Percentiles rank a stretch among this genome's conserved stretches.
These are phyloP conservation scores for Coemansia javaensis DNA, from an alignment of 192 early-diverging fungal genomes.

Conservation along the genomic window DNA sequence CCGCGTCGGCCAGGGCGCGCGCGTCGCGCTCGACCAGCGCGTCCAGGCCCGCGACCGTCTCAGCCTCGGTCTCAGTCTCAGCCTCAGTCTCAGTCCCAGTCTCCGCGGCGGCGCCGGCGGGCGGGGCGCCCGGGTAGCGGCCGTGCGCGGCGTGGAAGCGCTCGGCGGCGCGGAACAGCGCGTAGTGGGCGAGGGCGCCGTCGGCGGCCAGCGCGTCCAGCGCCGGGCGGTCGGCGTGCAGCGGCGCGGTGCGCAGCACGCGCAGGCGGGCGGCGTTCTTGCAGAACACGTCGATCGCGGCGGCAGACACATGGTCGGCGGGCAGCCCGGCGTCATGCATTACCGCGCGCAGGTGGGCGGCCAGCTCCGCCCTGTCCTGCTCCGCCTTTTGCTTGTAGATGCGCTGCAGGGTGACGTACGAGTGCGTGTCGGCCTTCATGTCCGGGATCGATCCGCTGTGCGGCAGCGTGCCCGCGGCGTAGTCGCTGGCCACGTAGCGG, in stretches of 20 bases:
- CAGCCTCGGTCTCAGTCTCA: no score
- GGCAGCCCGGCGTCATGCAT: constrained; percentile 50
- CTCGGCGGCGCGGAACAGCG: constrained; percentile 22
- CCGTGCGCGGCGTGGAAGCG: constrained; percentile 13
- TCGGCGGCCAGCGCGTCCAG: neutral
- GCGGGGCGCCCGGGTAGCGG: constrained; percentile 16
- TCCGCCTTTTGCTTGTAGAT: constrained; percentile 80
- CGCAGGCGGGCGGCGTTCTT: constrained; percentile 71
- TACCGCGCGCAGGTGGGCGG: constrained; percentile 43
- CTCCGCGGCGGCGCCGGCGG: neutral
- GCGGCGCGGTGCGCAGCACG: constrained; percentile 52
- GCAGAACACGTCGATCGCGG: constrained; percentile 74
- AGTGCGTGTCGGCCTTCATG: constrained; percentile 94
- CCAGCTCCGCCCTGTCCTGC: constrained; percentile 56
- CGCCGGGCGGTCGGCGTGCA: constrained; percentile 13
- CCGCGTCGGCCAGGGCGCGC: constrained; percentile 2
- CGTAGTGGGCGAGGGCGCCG: constrained; percentile 20
- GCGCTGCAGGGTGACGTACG: constrained; percentile 79
- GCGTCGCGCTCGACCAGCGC: constrained; percentile 14
- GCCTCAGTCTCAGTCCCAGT: no score
- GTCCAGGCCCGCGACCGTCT: constrained; percentile 17
- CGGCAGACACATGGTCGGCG: constrained; percentile 53
- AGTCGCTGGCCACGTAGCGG: constrained; percentile 67
- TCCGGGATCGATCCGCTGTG: constrained; percentile 85
- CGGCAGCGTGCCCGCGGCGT: constrained; percentile 70